Conservation (phyloP, 805 yeast genomes). For the Starmerella potacharoeniae region DNA sequence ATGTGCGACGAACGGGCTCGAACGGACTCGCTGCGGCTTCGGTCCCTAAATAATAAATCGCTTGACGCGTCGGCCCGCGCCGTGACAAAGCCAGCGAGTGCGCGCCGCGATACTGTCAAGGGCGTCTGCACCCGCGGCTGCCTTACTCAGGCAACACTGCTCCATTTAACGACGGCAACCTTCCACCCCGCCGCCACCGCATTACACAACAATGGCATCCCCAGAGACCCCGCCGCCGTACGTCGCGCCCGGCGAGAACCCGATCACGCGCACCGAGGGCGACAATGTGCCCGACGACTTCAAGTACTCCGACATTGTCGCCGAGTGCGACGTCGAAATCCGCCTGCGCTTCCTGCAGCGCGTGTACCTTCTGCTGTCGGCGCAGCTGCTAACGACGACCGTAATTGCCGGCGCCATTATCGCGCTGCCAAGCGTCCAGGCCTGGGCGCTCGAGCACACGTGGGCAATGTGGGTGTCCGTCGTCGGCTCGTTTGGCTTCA, state of each 20-base stretch:
- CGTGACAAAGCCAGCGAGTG: no score
- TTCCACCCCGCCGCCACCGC: background rate
- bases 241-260: constrained; percentile 17
- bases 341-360: constrained; percentile 67
- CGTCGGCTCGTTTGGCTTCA: constrained; percentile 49
- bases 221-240: constrained; percentile 11
- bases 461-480: constrained; percentile 50
- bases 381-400: constrained; percentile 55
- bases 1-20: background rate
- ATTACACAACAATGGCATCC: background rate
- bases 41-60: no score
- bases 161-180: no score
- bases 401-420: constrained; percentile 44
- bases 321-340: constrained; percentile 63
- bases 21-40: no score
- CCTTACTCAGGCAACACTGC: no score
- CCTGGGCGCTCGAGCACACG: constrained; percentile 46
- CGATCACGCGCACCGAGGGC: constrained; percentile 7
- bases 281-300: constrained; percentile 46
- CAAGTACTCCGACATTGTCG: constrained; percentile 66
- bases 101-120: no score
- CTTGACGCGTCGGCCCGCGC: no score
- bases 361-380: constrained; percentile 59
- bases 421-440: constrained; percentile 34
- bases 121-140: no score